phyloP scores from a whole-genome alignment of 495 filamentous ascomycete genomes.

The Cladorrhinum samala region DNA sequence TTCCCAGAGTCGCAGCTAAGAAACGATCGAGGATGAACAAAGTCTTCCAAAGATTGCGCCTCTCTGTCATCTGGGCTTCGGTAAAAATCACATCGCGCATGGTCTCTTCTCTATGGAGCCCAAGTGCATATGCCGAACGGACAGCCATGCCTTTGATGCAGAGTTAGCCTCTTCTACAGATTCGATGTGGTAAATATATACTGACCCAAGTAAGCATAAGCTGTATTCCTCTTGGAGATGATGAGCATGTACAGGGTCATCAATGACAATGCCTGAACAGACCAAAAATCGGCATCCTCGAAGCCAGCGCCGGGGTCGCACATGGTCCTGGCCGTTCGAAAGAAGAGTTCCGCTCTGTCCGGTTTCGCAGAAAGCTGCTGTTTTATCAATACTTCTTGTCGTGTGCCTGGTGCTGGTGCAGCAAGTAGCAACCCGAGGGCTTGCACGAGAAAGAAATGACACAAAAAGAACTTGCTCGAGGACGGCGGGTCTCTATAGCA shows the following conservation, averaged over 20 bases:
- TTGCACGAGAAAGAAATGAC: slow-evolving; percentile 51
- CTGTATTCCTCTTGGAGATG: slow-evolving; percentile 51
- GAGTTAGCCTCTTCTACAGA: slow-evolving; percentile 4
- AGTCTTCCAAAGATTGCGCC: slow-evolving; percentile 54
- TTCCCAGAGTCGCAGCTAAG: slow-evolving; percentile 51
- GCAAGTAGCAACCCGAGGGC: slow-evolving; percentile 55
- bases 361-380: slow-evolving; percentile 38
- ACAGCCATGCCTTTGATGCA: slow-evolving; percentile 52
- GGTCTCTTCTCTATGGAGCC: slow-evolving; percentile 57
- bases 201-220: slow-evolving; percentile 54
- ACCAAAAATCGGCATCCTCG: slow-evolving; percentile 59
- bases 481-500: slow-evolving; percentile 50
- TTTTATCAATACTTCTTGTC: slow-evolving; percentile 45
- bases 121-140: slow-evolving; percentile 53
- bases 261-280: slow-evolving; percentile 53
- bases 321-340: slow-evolving; percentile 49
- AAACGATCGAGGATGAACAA: slow-evolving; percentile 59
- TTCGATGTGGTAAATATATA: background rate
- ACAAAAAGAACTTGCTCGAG: slow-evolving; percentile 44
- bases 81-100: slow-evolving; percentile 43
- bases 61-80: slow-evolving; percentile 35
- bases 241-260: slow-evolving; percentile 57
- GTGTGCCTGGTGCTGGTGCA: slow-evolving; percentile 42
- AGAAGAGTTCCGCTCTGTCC: slow-evolving; percentile 55
- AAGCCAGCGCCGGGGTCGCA: slow-evolving; percentile 50